Percentiles rank a stretch among this genome's conserved stretches.
Conservation (phyloP, 768 basidiomycete species). For the Pulveroboletus frians region DNA sequence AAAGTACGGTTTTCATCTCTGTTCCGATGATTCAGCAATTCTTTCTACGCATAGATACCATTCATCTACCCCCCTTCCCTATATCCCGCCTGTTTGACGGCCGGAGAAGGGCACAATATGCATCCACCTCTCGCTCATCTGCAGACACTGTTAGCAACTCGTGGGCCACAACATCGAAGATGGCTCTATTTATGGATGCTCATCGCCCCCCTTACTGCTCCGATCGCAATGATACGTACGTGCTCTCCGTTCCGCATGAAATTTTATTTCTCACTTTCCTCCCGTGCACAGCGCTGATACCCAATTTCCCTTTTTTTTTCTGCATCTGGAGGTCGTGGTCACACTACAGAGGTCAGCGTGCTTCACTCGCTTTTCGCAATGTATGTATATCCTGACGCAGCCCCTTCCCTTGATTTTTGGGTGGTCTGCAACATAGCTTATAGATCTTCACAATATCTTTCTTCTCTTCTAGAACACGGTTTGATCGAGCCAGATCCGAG, state of each 20-base stretch:
- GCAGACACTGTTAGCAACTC: conserved; percentile 43
- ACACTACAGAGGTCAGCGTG: conserved; percentile 62
- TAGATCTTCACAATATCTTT: conserved; percentile 64
- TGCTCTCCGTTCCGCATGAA: conserved; percentile 2
- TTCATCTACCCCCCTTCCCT: conserved; percentile 45
- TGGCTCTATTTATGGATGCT: conserved; percentile 65
- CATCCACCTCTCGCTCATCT: conserved; percentile 43
- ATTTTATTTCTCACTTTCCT: conserved; percentile 1
- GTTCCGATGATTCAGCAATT: not conserved
- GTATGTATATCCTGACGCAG: not conserved
- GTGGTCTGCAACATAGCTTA: conserved; percentile 42
- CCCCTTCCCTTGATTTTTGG: conserved; percentile 1
- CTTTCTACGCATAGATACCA: conserved; percentile 43
- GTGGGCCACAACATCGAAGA: conserved; percentile 59
- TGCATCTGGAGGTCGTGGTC: conserved; percentile 83
- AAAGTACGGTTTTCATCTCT: conserved; percentile 13
- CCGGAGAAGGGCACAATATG: conserved; percentile 15
- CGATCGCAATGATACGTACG: conserved; percentile 74
- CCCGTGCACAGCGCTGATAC: conserved; percentile 58
- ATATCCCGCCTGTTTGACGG: conserved; percentile 38
- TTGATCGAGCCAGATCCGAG: conserved; percentile 54
- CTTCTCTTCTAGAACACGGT: conserved; percentile 50
- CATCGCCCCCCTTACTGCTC: conserved; percentile 66
- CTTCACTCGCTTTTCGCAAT: not conserved
- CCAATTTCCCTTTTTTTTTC: conserved; percentile 83